Base-by-base conservation (phyloP, 352 stramenopile genomes). In the Phytopythium helicoides region DNA sequence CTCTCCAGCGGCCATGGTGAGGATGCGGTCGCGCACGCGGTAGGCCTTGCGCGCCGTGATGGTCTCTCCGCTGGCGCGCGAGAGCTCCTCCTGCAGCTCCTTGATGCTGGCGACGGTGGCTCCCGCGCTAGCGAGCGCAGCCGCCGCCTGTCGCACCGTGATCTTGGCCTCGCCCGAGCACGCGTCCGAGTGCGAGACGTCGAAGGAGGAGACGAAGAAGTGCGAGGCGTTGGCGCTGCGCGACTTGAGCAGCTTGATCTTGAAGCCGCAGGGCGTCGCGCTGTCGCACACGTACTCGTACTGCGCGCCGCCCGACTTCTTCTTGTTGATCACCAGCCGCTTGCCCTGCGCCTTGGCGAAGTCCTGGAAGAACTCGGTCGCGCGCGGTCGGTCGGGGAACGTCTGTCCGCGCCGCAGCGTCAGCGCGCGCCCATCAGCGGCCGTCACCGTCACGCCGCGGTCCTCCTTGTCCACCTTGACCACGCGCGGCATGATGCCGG, bases 321-420 rank as follows among this genome's bases (percentile, higher is more conserved):
- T 62, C 56, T 69, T 69, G 53, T 73, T 68, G 44, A 73, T 73
- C 10, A 73, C 49, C 10, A 73, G 45, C 6, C 64, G 64, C 54
- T 73, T 73, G 39, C 64, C 60, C 53, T 73, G 64, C 21, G 64
- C 64, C 51, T 73, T 73, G 39, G 64, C 64, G 28, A 73, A 73
- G 42, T 73, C 64, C 53, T 73, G 64, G 45, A 73, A 66, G 52
- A 73, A 73, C 1, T 54, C 54, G 15, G 64, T 73, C 33, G 64
- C 64, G 14, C 46, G 49, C 9, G 64, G 64, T 0, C 64, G 64
- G 31, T 73, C 60, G 12, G 59, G 18, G 47, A 73, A 73, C 12
- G 56, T 60, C 39, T 62, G 34, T 8, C 60, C 64, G 21, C 64
- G 60, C 3, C 64, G 56, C 46, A 73, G 31, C 7, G 64, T 73